phyloP scores from a whole-genome alignment of 2,329 filamentous ascomycete species.

The Fusarium sp. region DNA sequence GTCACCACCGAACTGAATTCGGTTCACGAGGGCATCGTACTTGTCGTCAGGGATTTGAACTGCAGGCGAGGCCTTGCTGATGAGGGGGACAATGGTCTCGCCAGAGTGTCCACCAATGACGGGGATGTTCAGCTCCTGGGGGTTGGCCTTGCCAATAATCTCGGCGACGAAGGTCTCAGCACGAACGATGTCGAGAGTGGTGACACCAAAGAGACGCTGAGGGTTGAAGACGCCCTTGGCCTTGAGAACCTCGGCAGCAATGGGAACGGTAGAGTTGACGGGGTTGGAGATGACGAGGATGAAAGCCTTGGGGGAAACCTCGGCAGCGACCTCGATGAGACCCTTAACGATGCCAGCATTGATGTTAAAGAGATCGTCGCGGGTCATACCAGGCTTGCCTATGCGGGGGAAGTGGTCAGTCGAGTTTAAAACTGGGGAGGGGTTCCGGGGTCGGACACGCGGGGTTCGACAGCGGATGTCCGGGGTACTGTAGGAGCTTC shows the following conservation, averaged over 20 bases:
- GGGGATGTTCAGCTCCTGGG: constrained; percentile 84
- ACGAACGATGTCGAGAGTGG: constrained; percentile 97
- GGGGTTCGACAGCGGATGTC: constrained; percentile 26
- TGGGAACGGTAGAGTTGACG: constrained; percentile 98
- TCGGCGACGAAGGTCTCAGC: constrained; percentile 96
- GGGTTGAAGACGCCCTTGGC: constrained; percentile 91
- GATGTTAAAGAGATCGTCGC: constrained; percentile 99
- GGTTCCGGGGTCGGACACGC: constrained; percentile 35
- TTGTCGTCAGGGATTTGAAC: constrained; percentile 88
- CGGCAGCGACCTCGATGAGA: constrained; percentile 86
- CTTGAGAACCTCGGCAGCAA: constrained; percentile 97
- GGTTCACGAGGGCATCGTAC: constrained; percentile 89
- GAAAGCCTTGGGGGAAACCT: constrained; percentile 91
- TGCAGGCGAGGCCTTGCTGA: constrained; percentile 86
- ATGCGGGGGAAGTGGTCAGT: constrained; percentile 38
- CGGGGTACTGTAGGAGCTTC: constrained; percentile 28
- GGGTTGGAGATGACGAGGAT: constrained; percentile 99
- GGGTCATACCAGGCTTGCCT: constrained; percentile 99
- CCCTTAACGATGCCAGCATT: constrained; percentile 98
- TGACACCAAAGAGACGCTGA: constrained; percentile 97
- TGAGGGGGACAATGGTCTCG: constrained; percentile 96
- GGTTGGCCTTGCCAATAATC: constrained; percentile 83
- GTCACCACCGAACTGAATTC: constrained; percentile 98
- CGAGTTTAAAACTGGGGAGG: constrained; percentile 28
- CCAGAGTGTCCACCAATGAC: constrained; percentile 98